Percentiles rank a stretch among this genome's conserved stretches.
phyloP scores from a whole-genome alignment of 192 early-diverging fungal genomes.

The Mortierella alpina region DNA sequence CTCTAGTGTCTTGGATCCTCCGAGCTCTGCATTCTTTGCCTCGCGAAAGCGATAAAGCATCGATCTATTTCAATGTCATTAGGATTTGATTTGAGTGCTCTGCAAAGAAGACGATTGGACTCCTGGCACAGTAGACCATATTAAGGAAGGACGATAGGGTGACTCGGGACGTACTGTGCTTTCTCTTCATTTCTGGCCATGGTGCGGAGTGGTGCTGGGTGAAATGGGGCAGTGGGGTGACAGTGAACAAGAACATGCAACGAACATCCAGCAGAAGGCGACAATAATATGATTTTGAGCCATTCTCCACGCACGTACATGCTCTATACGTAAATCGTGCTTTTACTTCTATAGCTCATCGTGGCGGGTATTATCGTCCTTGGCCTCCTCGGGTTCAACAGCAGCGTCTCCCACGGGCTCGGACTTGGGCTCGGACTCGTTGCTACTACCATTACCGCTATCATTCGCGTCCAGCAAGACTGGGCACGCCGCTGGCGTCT shows the following conservation, averaged over 20 bases:
- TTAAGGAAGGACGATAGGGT: background rate
- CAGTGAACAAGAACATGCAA: too few relatives aligned
- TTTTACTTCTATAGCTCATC: too few relatives aligned
- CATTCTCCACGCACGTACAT: too few relatives aligned
- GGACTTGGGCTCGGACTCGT: too few relatives aligned
- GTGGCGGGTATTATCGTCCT: too few relatives aligned
- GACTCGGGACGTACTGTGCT: conserved; percentile 72
- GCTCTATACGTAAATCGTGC: too few relatives aligned
- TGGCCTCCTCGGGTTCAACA: background rate
- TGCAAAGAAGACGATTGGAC: background rate
- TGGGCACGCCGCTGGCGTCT: conserved; percentile 85
- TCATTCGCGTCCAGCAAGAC: conserved; percentile 1
- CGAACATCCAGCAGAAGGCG: too few relatives aligned
- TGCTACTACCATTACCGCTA: background rate
- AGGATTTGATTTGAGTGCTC: background rate
- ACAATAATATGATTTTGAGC: too few relatives aligned
- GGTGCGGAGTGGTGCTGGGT: background rate
- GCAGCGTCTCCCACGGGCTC: background rate
- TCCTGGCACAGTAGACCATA: background rate
- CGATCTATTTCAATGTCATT: conserved; percentile 57
- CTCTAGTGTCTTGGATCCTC: conserved; percentile 70
- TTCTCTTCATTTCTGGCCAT: conserved; percentile 98
- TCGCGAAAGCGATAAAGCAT: conserved; percentile 98
- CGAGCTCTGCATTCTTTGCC: conserved; percentile 87
- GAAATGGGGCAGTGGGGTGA: too few relatives aligned